A percentile compares a stretch with the other conserved stretches of the same genome.
Conservation (phyloP, 352 stramenopile species). For the Pythium oligandrum region DNA sequence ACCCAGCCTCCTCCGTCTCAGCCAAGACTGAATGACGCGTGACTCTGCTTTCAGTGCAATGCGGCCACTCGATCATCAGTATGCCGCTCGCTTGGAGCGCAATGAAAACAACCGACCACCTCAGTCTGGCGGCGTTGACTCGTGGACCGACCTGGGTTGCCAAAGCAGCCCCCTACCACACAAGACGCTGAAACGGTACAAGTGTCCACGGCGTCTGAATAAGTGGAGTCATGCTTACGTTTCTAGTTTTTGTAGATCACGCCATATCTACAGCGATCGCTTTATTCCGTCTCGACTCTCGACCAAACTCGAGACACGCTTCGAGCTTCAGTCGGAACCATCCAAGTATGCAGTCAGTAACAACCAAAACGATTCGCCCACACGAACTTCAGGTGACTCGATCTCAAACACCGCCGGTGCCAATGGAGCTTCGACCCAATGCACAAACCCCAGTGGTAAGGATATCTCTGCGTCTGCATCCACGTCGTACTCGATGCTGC, state of each 20-base stretch:
- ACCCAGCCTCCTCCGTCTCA: too few relatives aligned
- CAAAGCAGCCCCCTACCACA: slow-evolving; percentile 31
- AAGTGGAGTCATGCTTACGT: not conserved
- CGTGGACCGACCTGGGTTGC: slow-evolving; percentile 11
- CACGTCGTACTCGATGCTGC: slow-evolving; percentile 63
- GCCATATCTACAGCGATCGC: slow-evolving; percentile 84
- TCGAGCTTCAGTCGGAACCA: slow-evolving; percentile 50
- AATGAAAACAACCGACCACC: slow-evolving; percentile 17
- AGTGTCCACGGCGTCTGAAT: not conserved
- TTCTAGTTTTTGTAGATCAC: slow-evolving; percentile 28
- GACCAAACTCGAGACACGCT: slow-evolving; percentile 75
- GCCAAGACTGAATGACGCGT: too few relatives aligned
- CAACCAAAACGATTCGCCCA: slow-evolving; percentile 15
- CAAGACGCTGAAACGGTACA: slow-evolving; percentile 47
- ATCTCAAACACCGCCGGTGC: too few relatives aligned
- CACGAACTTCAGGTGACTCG: too few relatives aligned
- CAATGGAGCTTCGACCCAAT: too few relatives aligned
- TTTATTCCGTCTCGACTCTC: slow-evolving; percentile 77
- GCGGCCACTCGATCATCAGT: slow-evolving; percentile 46
- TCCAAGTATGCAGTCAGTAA: slow-evolving; percentile 1
- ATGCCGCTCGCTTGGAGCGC: slow-evolving; percentile 22
- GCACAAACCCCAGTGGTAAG: too few relatives aligned
- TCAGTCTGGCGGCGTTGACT: not conserved
- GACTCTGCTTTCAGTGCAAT: slow-evolving; percentile 5
- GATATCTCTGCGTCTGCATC: too few relatives aligned